These are phyloP conservation scores for Labyrinthula sp. DNA, from an alignment of 352 stramenopile species.

Conservation along the genomic window DNA sequence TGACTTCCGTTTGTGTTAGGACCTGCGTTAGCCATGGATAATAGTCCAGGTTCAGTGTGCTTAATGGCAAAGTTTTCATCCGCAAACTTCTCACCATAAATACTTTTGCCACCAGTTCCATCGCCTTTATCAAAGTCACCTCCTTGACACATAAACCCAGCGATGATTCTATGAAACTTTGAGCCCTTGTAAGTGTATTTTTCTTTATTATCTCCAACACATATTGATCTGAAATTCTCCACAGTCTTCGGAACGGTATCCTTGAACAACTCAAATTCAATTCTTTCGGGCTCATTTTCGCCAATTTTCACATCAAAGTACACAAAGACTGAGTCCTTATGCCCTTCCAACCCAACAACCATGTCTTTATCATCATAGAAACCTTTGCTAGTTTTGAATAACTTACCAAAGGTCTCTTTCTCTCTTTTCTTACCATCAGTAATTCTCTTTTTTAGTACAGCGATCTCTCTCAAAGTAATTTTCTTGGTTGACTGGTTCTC, in stretches of 20 bases:
- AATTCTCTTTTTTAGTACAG: constrained; percentile 28
- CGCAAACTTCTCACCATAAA: constrained; percentile 72
- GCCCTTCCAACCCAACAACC: constrained; percentile 16
- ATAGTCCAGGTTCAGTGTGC: constrained; percentile 39
- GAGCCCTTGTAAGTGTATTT: constrained; percentile 73
- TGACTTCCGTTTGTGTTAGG: constrained; percentile 74
- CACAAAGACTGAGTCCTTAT: constrained; percentile 37
- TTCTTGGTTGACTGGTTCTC: constrained; percentile 49
- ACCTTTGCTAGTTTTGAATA: constrained; percentile 8
- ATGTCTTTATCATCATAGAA: constrained; percentile 26
- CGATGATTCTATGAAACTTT: constrained; percentile 67
- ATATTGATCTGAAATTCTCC: constrained; percentile 46
- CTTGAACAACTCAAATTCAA: constrained; percentile 18
- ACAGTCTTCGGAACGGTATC: constrained; percentile 33
- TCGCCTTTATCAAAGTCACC: constrained; percentile 85
- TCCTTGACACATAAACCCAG: constrained; percentile 54
- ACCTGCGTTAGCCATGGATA: constrained; percentile 53
- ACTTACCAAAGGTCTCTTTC: constrained; percentile 29
- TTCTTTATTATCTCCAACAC: constrained; percentile 37
- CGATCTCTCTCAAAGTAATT: too few relatives aligned
- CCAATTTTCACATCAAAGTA: constrained; percentile 75
- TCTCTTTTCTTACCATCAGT: constrained; percentile 39
- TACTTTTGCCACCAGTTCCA: constrained; percentile 68
- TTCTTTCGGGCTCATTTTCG: constrained; percentile 37
- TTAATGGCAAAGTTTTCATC: constrained; percentile 56